Conservation (phyloP, 2,329 filamentous ascomycete species). For the Aureobasidium namibiae region DNA sequence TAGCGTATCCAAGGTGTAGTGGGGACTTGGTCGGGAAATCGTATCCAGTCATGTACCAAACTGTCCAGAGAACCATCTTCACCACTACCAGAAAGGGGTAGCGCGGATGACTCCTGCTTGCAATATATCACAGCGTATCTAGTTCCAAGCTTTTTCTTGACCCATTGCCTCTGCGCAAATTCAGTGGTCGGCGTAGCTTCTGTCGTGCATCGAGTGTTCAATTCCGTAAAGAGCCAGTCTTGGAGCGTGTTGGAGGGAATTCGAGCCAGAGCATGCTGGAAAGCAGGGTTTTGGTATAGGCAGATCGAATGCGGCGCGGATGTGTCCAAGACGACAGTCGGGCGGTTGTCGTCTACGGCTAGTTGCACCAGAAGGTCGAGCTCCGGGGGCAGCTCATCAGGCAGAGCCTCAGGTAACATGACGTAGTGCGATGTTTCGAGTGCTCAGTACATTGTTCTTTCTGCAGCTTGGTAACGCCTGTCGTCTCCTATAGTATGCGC, state of each 20-base stretch:
- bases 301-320: not conserved
- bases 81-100: not conserved
- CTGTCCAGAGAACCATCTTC: not conserved
- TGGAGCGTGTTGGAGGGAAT: not conserved
- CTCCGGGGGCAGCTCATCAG: not conserved
- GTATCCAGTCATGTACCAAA: not conserved
- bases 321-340: not conserved
- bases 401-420: not conserved
- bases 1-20: not conserved
- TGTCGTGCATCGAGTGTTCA: not conserved
- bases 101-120: not conserved
- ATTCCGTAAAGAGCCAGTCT: not conserved
- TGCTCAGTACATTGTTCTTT: not conserved
- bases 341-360: not conserved
- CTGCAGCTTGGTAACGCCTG: not conserved
- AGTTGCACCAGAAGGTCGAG: not conserved
- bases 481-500: not conserved
- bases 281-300: not conserved
- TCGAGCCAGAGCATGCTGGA: not conserved
- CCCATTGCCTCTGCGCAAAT: not conserved
- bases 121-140: constrained; percentile 3
- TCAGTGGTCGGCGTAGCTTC: not conserved
- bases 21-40: not conserved
- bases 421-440: not conserved
- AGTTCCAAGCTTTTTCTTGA: constrained; percentile 4